Conservation (phyloP, 2,329 filamentous ascomycete genomes). For the Aspergillus arachidicola region DNA sequence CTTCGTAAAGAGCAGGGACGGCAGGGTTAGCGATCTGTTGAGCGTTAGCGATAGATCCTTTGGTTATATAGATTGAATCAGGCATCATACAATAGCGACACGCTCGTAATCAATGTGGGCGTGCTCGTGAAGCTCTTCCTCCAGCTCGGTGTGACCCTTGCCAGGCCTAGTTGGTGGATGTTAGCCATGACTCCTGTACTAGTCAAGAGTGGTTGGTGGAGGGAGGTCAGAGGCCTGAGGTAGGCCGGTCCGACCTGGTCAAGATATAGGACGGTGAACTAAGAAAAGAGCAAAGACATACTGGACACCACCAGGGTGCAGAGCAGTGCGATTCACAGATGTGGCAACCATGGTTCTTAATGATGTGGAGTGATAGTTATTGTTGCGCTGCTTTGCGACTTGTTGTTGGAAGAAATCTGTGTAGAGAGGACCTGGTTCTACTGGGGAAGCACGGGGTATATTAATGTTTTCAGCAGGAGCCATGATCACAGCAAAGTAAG, state of each 20-base stretch:
- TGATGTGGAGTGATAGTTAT: conserved; percentile 62
- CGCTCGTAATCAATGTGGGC: conserved; percentile 99
- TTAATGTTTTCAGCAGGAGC: conserved; percentile 42
- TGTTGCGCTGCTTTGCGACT: conserved; percentile 59
- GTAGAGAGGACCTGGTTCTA: conserved; percentile 51
- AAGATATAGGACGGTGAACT: conserved; percentile 7
- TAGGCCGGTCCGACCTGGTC: background rate
- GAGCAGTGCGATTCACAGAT: conserved; percentile 84
- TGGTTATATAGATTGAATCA: background rate
- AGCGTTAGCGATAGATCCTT: conserved; percentile 14
- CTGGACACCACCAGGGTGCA: conserved; percentile 89
- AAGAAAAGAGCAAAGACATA: conserved; percentile 54
- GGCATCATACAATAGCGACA: conserved; percentile 81
- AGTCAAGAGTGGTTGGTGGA: background rate
- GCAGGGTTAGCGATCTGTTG: conserved; percentile 81
- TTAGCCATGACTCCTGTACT: conserved; percentile 8
- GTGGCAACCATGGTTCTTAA: conserved; percentile 55
- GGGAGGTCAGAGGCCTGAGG: background rate
- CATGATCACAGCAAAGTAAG: conserved; percentile 26
- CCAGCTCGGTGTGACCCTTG: conserved; percentile 90
- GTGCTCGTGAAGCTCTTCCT: conserved; percentile 95
- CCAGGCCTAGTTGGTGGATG: conserved; percentile 63
- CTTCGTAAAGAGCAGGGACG: conserved; percentile 95
- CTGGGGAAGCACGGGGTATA: conserved; percentile 46
- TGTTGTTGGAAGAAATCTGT: conserved; percentile 62